phyloP scores from a whole-genome alignment of 2,329 filamentous ascomycete genomes.

The Dothideomycetes sp. region DNA sequence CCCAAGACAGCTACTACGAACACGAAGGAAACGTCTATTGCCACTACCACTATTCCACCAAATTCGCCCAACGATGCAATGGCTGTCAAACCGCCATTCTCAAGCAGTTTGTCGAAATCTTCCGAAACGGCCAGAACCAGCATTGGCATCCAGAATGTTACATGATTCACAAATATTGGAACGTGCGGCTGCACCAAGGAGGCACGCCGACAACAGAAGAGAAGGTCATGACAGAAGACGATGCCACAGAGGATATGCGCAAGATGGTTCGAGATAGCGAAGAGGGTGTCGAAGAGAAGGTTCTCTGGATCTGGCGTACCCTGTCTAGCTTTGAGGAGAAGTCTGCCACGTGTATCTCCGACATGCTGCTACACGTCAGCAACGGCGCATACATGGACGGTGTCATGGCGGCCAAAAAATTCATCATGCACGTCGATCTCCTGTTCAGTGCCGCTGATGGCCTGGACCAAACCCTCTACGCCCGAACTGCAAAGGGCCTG shows the following conservation, averaged over 20 bases:
- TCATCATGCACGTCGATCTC: conserved; percentile 92
- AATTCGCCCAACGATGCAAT: conserved; percentile 91
- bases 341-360: conserved; percentile 93
- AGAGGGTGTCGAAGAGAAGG: conserved; percentile 93
- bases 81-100: conserved; percentile 94
- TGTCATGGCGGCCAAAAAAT: conserved; percentile 86
- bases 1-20: conserved; percentile 97
- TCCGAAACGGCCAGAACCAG: conserved; percentile 92
- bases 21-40: conserved; percentile 95
- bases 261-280: conserved; percentile 73
- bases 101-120: conserved; percentile 99
- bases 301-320: conserved; percentile 96
- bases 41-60: conserved; percentile 97
- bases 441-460: conserved; percentile 81
- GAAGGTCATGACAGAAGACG: conserved; percentile 28
- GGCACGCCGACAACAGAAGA: conserved; percentile 11
- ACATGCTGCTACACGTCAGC: conserved; percentile 97
- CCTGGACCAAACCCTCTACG: conserved; percentile 62
- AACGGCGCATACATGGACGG: conserved; percentile 95
- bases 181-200: conserved; percentile 58
- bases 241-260: conserved; percentile 57
- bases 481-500: conserved; percentile 65
- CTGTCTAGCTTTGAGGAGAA: conserved; percentile 95
- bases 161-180: conserved; percentile 99
- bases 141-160: conserved; percentile 99